Evolutionary conservation across 1,139 yeast species (phyloP), one percentile per base, ranked within the genome.

Genomic region (Yamadazyma dushanensis): DNA sequence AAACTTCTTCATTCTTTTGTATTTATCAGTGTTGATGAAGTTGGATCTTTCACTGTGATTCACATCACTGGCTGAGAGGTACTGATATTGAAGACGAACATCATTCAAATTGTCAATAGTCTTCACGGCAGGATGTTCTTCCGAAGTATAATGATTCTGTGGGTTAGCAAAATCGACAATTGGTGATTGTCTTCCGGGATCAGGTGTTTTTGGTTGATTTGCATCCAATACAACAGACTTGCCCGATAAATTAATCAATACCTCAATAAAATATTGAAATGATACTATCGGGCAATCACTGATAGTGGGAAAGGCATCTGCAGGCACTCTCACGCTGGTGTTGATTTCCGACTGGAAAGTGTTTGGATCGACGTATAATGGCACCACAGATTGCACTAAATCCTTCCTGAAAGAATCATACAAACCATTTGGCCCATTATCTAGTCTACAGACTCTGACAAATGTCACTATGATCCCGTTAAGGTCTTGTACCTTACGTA

Each of bases 281-380:
- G 89, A 76, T 4, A 88, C 88, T 34, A 83, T 63, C 1, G 81
- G 81, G 41, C 87, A 78, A 2, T 86, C 86, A 26, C 76, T 73
- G 10, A 88, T 83, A 0, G 96, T 85, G 0, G 96, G 95, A 54
- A 89, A 87, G 1, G 87, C 80, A 49, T 89, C 96, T 0, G 86
- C 78, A 0, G 97, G 96, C 0, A 89, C 80, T 43, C 82, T 67
- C 16, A 89, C 60, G 31, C 78, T 76, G 1, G 90, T 77, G 26
- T 76, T 76, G 4, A 83, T 71, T 28, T 76, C 82, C 21, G 81
- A 72, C 22, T 70, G 62, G 31, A 80, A 66, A 0, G 84, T 73
- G 5, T 55, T 65, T 1, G 94, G 90, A 53, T 87, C 92, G 16
- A 87, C 79, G 45, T 78, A 82, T n/a, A 89, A 61, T 1, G 96